Evolutionary conservation across 192 early-diverging fungal species (phyloP).

Genomic region (Physocladia obscura): DNA sequence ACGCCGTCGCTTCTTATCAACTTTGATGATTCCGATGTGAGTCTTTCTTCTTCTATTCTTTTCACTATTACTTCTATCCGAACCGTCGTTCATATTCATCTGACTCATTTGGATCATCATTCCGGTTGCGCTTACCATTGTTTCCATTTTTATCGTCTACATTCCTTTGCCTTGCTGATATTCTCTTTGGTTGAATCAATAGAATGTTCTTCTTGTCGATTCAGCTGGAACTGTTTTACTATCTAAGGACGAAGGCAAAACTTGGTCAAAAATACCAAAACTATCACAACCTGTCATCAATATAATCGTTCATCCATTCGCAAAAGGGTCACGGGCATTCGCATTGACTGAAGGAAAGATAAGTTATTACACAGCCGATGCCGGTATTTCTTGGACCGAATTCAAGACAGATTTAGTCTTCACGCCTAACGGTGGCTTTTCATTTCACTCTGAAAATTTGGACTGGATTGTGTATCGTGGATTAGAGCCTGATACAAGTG

Average conservation of each 20-base stretch:
- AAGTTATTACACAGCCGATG: conserved; percentile 64
- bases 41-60: not conserved
- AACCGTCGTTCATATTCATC: not conserved
- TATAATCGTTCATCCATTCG: conserved; percentile 28
- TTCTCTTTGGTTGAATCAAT: too few species aligned
- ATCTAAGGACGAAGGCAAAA: conserved; percentile 67
- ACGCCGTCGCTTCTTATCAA: conserved; percentile 48
- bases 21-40: conserved; percentile 60
- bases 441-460: conserved; percentile 71
- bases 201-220: conserved; percentile 50
- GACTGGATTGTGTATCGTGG: conserved; percentile 68
- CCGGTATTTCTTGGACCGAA: conserved; percentile 56
- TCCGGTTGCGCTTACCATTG: too few species aligned
- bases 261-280: not conserved
- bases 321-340: conserved; percentile 40
- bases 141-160: too few species aligned
- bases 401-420: conserved; percentile 45
- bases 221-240: conserved; percentile 59
- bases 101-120: not conserved
- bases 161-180: too few species aligned
- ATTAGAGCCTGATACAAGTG: conserved; percentile 47
- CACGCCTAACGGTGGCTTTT: conserved; percentile 23
- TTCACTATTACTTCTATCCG: too few species aligned
- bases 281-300: conserved; percentile 6
- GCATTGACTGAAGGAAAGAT: conserved; percentile 47